A percentile compares a stretch with the other conserved stretches of the same genome.
Evolutionary conservation across 495 filamentous ascomycete species (phyloP).

Genomic region (Trypethelium eluteriae): DNA sequence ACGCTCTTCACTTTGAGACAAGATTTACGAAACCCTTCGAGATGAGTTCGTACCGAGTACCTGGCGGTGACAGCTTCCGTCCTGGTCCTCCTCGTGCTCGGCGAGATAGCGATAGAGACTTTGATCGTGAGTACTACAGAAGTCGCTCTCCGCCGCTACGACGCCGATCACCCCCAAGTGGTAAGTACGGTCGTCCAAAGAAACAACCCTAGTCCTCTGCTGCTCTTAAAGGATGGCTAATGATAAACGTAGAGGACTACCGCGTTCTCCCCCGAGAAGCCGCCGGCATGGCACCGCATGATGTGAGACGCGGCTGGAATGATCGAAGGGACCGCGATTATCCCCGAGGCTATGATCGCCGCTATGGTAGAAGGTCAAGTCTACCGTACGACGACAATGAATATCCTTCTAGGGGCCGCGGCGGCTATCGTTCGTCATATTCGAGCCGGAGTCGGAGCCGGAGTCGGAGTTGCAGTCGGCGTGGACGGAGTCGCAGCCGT

Average conservation of each 20-base stretch:
- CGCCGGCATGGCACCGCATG: slow-evolving; percentile 17
- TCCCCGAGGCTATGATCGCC: slow-evolving; percentile 26
- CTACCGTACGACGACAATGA: slow-evolving; percentile 30
- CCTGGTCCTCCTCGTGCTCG: not conserved
- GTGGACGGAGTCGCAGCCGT: slow-evolving; percentile 31
- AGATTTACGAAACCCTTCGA: not conserved
- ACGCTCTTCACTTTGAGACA: not conserved
- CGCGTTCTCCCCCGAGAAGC: not conserved
- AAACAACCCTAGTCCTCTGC: too few relatives aligned
- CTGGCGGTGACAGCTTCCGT: not conserved
- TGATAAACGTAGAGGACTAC: not conserved
- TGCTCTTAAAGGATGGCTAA: not conserved
- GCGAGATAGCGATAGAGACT: not conserved
- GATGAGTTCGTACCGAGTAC: not conserved
- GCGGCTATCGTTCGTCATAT: slow-evolving; percentile 48
- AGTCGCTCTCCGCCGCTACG: not conserved
- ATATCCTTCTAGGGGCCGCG: slow-evolving; percentile 51
- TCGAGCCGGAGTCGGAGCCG: slow-evolving; percentile 35
- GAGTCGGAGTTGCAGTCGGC: slow-evolving; percentile 41
- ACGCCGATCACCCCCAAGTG: not conserved
- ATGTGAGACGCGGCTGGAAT: slow-evolving; percentile 20
- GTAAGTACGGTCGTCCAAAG: too few relatives aligned
- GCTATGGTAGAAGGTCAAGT: not conserved
- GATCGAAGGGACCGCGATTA: slow-evolving; percentile 28
- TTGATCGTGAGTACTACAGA: not conserved